Evolutionary conservation across 345 rosid species (phyloP).

Genomic region (Populus alba): DNA sequence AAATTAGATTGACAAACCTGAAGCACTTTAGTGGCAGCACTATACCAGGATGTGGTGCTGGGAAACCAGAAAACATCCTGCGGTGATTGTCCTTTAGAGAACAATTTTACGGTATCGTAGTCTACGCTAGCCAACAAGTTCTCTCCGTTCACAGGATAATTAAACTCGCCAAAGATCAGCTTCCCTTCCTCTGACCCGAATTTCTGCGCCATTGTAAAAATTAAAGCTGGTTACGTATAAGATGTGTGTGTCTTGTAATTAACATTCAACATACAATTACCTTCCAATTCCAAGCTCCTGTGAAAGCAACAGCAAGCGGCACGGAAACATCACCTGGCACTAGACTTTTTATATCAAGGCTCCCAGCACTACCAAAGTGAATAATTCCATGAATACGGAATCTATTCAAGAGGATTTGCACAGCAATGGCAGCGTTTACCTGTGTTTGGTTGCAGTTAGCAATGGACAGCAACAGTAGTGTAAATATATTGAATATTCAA

Average conservation of each 20-base stretch:
- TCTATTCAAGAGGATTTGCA: neutral
- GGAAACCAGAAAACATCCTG: neutral
- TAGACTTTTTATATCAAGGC: neutral
- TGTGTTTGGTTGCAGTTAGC: neutral
- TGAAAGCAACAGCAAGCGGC: neutral
- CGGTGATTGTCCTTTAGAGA: neutral
- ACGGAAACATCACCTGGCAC: neutral
- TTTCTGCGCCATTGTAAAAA: neutral
- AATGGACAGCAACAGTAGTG: neutral
- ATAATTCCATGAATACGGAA: neutral
- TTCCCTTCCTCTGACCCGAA: neutral
- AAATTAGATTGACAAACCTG: neutral
- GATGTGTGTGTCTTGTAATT: too few relatives aligned
- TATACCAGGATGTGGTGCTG: neutral
- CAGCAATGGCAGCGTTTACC: neutral
- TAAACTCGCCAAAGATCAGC: slow-evolving; percentile 5
- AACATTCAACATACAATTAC: neutral
- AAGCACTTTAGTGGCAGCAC: neutral
- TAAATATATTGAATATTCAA: too few relatives aligned
- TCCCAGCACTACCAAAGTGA: slow-evolving; percentile 14
- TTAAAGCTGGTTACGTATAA: neutral
- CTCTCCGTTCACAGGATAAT: neutral
- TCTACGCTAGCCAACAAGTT: neutral
- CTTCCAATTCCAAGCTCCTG: neutral
- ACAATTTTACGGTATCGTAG: neutral